Evolutionary conservation across 2,329 filamentous ascomycete genomes (phyloP).

Genomic region (Dactylellina sp.): DNA sequence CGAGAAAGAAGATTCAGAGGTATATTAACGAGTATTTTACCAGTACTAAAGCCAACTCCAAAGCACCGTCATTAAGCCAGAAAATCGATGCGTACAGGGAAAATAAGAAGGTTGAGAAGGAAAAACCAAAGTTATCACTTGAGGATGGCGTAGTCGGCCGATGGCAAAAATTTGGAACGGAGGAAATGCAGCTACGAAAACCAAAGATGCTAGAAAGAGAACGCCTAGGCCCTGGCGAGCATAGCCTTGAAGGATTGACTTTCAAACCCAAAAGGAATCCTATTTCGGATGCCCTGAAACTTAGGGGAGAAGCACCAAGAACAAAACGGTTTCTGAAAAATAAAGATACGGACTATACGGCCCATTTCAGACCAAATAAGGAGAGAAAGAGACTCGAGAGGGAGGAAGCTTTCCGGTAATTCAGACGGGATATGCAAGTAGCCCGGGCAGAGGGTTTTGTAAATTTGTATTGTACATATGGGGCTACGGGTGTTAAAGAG

Average conservation of each 20-base stretch:
- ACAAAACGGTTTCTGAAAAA: conserved; percentile 34
- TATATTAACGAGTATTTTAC: conserved; percentile 49
- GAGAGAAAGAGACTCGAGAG: conserved; percentile 21
- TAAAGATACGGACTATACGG: conserved; percentile 39
- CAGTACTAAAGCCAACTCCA: conserved; percentile 13
- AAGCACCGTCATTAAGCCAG: background rate
- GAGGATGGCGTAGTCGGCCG: conserved; percentile 6
- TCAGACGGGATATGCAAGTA: background rate
- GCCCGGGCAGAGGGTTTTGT: no score
- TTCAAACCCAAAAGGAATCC: conserved; percentile 28
- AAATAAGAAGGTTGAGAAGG: conserved; percentile 22
- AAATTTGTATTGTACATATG: conserved; percentile 9
- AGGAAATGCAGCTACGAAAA: conserved; percentile 20
- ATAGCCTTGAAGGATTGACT: conserved; percentile 26
- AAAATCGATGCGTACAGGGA: background rate
- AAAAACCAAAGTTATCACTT: conserved; percentile 27
- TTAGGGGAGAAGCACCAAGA: conserved; percentile 5
- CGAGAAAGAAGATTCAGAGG: conserved; percentile 43
- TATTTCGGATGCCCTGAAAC: conserved; percentile 8
- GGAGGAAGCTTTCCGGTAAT: conserved; percentile 9
- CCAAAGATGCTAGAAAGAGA: conserved; percentile 8
- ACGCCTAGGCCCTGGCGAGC: conserved; percentile 26
- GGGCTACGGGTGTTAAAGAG: background rate
- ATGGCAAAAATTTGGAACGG: conserved; percentile 35
- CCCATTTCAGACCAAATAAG: conserved; percentile 41